A percentile compares a stretch with the other conserved stretches of the same genome.
Evolutionary conservation across 192 early-diverging fungal genomes (phyloP).

Genomic region (Backusella parvicylindrica): DNA sequence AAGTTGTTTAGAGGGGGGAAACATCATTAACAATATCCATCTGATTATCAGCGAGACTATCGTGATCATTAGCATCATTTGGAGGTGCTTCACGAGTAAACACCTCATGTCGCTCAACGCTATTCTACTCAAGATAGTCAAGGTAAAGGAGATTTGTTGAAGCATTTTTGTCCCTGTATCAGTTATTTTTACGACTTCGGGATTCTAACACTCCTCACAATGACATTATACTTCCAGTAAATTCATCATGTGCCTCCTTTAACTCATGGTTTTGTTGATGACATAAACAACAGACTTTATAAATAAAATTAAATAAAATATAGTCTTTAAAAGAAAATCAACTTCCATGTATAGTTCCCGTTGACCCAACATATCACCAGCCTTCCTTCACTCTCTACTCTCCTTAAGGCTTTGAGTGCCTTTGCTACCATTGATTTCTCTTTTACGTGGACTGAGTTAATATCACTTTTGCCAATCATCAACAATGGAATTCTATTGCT

Average conservation of each 20-base stretch:
- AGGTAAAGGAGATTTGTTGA: not conserved
- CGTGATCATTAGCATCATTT: too few species aligned
- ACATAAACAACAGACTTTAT: not conserved
- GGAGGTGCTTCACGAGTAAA: too few species aligned
- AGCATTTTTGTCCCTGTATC: not conserved
- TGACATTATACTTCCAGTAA: not conserved
- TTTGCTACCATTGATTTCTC: too few species aligned
- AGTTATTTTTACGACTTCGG: not conserved
- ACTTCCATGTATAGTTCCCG: not conserved
- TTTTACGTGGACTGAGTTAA: too few species aligned
- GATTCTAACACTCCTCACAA: not conserved
- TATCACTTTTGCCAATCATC: too few species aligned
- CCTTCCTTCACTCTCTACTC: too few species aligned
- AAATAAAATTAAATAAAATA: not conserved
- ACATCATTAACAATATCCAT: too few species aligned
- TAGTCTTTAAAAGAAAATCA: not conserved
- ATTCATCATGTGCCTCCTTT: not conserved
- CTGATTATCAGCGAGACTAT: too few species aligned
- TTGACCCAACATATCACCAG: too few species aligned
- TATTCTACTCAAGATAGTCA: not conserved
- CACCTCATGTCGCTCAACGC: not conserved
- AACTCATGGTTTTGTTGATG: not conserved
- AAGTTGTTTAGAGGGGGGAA: too few species aligned
- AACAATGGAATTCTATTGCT: too few species aligned
- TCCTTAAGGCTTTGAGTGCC: too few species aligned